phyloP scores from a whole-genome alignment of 148 eudicot species.

The Camellia sinensis region DNA sequence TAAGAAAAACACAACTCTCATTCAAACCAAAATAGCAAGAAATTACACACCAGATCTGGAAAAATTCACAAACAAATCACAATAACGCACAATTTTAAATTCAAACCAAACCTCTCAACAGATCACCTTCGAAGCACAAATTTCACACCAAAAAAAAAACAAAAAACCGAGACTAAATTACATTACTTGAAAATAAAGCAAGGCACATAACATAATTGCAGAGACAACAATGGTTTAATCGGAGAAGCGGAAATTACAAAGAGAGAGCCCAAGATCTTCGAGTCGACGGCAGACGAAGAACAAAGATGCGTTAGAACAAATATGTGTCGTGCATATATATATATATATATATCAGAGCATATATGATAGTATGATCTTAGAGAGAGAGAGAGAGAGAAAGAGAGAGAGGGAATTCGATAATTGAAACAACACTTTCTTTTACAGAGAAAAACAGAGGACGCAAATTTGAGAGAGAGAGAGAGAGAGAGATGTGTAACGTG shows the following conservation, averaged over 20 bases:
- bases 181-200: conserved; percentile 13
- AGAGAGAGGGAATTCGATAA: neutral
- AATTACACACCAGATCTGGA: conserved; percentile 16
- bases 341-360: neutral
- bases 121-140: conserved; percentile 27
- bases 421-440: neutral
- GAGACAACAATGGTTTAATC: neutral
- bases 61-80: conserved; percentile 18
- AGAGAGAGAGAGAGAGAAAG: neutral
- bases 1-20: conserved; percentile 3
- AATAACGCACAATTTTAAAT: conserved; percentile 10
- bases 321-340: neutral
- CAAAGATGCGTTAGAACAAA: neutral
- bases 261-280: conserved; percentile 12
- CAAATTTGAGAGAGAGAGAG: neutral
- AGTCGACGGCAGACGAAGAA: neutral
- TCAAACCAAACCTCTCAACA: conserved; percentile 25
- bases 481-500: neutral
- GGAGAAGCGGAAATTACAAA: neutral
- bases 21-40: conserved; percentile 15
- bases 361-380: neutral
- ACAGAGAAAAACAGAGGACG: conserved; percentile 1
- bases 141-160: neutral
- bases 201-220: neutral
- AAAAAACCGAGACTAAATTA: neutral